These are phyloP conservation scores for Ophiosphaerella narmari DNA, from an alignment of 2,329 filamentous ascomycete genomes.

Conservation along the genomic window DNA sequence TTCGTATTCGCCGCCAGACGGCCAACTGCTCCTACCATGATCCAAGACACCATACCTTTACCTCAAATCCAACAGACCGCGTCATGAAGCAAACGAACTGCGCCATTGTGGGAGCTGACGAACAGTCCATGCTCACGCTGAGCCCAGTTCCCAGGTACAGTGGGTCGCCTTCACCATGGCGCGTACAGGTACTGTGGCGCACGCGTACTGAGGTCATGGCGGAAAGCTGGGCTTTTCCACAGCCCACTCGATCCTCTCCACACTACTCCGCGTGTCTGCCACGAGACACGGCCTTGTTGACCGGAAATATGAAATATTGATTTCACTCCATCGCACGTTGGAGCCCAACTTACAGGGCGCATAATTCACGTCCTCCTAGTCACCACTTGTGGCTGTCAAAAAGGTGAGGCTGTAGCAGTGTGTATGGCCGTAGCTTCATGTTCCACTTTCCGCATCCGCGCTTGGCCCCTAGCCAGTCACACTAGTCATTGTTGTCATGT, in stretches of 20 bases:
- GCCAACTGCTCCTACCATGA: slow-evolving; percentile 28
- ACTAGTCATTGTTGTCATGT: slow-evolving; percentile 5
- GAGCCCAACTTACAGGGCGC: slow-evolving; percentile 36
- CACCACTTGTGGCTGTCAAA: slow-evolving; percentile 28
- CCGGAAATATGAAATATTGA: slow-evolving; percentile 21
- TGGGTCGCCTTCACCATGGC: slow-evolving; percentile 29
- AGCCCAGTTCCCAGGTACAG: slow-evolving; percentile 26
- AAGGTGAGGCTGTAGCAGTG: slow-evolving; percentile 38
- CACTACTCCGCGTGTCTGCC: slow-evolving; percentile 14
- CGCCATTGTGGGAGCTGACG: slow-evolving; percentile 21
- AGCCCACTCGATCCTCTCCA: slow-evolving; percentile 28
- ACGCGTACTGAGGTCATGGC: slow-evolving; percentile 22
- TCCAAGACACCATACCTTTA: slow-evolving; percentile 32
- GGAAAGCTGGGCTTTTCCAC: slow-evolving; percentile 15
- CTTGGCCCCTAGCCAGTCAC: slow-evolving; percentile 22
- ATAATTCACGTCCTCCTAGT: slow-evolving; percentile 11
- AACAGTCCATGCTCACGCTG: slow-evolving; percentile 20
- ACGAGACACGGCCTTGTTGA: slow-evolving; percentile 31
- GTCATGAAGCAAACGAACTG: slow-evolving; percentile 23
- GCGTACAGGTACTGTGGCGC: slow-evolving; percentile 23
- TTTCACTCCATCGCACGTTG: slow-evolving; percentile 19
- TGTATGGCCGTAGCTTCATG: slow-evolving; percentile 24
- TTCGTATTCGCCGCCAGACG: slow-evolving; percentile 28
- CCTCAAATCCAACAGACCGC: slow-evolving; percentile 19
- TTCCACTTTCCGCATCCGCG: slow-evolving; percentile 27